Percentiles rank a stretch among this genome's conserved stretches.
These are phyloP conservation scores for Tetrahymena elliotti DNA, from an alignment of 73 alveolate genomes.

Conservation along the genomic window DNA sequence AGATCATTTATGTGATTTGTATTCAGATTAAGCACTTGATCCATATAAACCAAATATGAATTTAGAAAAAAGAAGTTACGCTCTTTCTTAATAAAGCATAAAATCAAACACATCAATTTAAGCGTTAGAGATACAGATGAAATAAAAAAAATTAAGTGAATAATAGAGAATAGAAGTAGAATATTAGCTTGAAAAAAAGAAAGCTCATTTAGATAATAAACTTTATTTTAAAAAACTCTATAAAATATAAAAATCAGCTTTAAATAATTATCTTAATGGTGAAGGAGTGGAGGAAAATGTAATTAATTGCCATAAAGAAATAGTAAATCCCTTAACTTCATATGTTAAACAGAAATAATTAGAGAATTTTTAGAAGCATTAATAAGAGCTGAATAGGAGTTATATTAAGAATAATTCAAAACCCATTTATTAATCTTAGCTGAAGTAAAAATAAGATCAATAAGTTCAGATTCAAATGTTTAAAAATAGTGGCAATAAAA, in stretches of 20 bases:
- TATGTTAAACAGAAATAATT: background rate
- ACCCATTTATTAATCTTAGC: background rate
- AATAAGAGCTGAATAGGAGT: background rate
- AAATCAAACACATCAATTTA: background rate
- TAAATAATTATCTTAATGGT: background rate
- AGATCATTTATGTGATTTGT: background rate
- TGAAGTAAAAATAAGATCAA: background rate
- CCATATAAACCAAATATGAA: background rate
- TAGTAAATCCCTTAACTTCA: background rate
- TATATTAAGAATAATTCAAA: background rate
- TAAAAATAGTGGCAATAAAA: background rate
- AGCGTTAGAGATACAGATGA: background rate
- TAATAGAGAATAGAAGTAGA: background rate
- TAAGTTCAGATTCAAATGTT: background rate
- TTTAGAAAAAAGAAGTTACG: background rate
- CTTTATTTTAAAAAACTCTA: background rate
- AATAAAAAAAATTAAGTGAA: background rate
- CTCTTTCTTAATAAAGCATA: background rate
- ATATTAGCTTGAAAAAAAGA: background rate
- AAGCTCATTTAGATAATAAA: background rate
- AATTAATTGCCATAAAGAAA: background rate
- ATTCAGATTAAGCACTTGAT: background rate
- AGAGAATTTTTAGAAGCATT: background rate
- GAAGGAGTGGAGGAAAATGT: background rate
- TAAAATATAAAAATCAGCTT: background rate